Conservation (phyloP, 148 eudicot species). For the Chenopodium suecicum region DNA sequence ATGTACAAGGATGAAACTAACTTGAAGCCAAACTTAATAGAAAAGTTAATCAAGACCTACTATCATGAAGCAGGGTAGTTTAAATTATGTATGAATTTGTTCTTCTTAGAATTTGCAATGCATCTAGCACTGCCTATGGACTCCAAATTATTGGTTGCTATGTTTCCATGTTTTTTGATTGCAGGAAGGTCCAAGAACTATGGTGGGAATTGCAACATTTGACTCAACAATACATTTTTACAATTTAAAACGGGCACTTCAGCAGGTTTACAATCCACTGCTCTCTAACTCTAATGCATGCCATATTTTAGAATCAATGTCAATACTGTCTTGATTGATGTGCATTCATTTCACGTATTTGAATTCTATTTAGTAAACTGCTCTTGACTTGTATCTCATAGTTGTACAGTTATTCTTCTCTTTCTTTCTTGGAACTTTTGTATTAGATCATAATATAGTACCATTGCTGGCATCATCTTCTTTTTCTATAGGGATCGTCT, state of each 20-base stretch:
- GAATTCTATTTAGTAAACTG: not conserved
- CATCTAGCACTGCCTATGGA: not conserved
- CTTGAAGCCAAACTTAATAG: not conserved
- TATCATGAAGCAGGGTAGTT: not conserved
- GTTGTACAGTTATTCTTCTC: not conserved
- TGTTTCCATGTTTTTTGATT: conserved; percentile 13
- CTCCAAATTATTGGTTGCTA: not conserved
- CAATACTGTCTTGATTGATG: not conserved
- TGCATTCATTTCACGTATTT: not conserved
- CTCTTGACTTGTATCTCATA: not conserved
- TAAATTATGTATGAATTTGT: not conserved
- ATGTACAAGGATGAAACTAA: not conserved
- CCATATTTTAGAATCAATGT: not conserved
- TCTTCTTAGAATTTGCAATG: not conserved
- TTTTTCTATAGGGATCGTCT: not conserved
- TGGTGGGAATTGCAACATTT: conserved; percentile 96
- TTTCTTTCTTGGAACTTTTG: not conserved
- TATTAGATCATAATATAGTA: not conserved
- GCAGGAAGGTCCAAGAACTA: conserved; percentile 94
- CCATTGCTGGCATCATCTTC: not conserved
- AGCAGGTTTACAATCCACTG: conserved; percentile 60
- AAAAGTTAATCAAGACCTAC: not conserved
- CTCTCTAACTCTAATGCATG: not conserved
- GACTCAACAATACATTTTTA: conserved; percentile 96
- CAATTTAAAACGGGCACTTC: conserved; percentile 87